phyloP scores from a whole-genome alignment of 208 protist species.

The Trypanosoma vivax region DNA sequence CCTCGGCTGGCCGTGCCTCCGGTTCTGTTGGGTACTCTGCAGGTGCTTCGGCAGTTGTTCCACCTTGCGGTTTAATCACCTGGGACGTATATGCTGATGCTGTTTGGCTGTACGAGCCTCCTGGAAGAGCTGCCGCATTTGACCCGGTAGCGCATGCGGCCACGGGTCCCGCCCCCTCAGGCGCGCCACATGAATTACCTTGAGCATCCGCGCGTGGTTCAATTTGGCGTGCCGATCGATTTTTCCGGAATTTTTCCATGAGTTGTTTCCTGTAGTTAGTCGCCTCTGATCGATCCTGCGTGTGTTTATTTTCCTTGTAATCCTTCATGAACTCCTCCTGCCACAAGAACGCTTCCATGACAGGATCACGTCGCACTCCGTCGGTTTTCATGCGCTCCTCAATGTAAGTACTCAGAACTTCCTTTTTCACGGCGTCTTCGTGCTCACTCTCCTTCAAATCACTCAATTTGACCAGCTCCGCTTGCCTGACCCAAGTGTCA shows the following conservation, averaged over 20 bases:
- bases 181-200: no score
- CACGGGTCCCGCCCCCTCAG: no score
- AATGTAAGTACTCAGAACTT: constrained; percentile 66
- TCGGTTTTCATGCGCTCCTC: constrained; percentile 27
- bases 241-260: constrained; percentile 37
- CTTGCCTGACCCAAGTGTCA: constrained; percentile 77
- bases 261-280: constrained; percentile 40
- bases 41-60: not conserved
- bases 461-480: constrained; percentile 63
- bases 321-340: constrained; percentile 76
- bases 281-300: constrained; percentile 37
- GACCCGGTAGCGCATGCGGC: no score
- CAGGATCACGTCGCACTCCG: constrained; percentile 33
- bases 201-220: not conserved
- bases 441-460: constrained; percentile 50
- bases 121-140: constrained; percentile 1
- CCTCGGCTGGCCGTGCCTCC: not conserved
- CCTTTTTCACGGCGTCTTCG: constrained; percentile 58
- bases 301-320: constrained; percentile 40
- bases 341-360: constrained; percentile 75
- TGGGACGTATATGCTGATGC: no score
- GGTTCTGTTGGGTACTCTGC: not conserved
- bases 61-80: not conserved
- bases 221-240: not conserved
- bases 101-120: no score